Evolutionary conservation across 306 rosid genomes (phyloP), one percentile per base, ranked within the genome.

Genomic region (Lathyrus oleraceus): DNA sequence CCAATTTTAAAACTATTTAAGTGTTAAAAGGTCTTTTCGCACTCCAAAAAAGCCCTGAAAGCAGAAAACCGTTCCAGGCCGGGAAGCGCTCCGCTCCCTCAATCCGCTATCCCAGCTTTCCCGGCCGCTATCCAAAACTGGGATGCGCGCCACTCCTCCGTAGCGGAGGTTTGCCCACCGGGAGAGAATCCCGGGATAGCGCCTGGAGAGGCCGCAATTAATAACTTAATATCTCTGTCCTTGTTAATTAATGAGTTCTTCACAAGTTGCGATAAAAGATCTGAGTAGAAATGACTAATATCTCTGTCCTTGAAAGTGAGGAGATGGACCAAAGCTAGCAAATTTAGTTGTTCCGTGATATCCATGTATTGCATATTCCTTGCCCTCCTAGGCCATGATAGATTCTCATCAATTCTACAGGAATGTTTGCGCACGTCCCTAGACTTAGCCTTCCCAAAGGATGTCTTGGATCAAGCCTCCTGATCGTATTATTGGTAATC

Each of bases 291-390:
- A 25, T 49, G n/a, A 25, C 27, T 45, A 32, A 5, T 35, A 35
- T 57, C 40, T 56, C 17, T 67, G 36, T 30, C 5, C 36, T 65
- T 49, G 66, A 67, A 45, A 59, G 21, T 74, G 16, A 70, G 40
- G 43, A 63, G 58, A 73, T 53, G 17, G 58, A 53, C 48, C 71
- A 64, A 64, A 52, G 20, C 73, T 74, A 43, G 6, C 49, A 19
- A 73, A 30, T 14, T 74, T 56, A 10, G 13, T 44, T 21, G 28
- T 67, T 9, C 11, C 17, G 27, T 17, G 61, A 66, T 21, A 51
- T 40, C 47, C 15, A 66, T 30, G 20, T 56, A 21, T 10, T 44
- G 52, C 51, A n/a, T 21, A 54, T 17, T 66, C 67, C 32, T 56
- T 19, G 27, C 61, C 69, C 27, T 32, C 39, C 5, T 57, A 45